Evolutionary conservation across 768 basidiomycete species (phyloP).

Genomic region (Pisolithus tinctorius): DNA sequence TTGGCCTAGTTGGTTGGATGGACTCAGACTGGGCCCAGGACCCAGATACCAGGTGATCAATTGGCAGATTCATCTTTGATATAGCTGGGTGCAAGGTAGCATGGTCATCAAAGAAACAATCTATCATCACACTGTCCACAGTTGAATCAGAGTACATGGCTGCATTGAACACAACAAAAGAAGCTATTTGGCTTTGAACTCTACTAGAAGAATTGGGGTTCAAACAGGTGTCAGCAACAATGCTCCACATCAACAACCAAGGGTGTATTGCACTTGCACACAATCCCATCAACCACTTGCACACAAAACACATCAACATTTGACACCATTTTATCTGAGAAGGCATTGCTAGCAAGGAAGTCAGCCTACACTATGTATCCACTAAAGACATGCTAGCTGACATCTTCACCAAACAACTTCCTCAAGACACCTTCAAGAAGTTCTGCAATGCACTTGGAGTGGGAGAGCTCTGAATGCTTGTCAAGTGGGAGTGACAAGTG

Average conservation of each 20-base stretch:
- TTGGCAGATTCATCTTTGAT: conserved; percentile 16
- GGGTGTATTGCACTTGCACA: not conserved
- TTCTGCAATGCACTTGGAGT: too few species aligned
- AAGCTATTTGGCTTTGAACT: too few species aligned
- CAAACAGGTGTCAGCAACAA: not conserved
- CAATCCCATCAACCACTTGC: too few species aligned
- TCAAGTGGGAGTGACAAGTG: too few species aligned
- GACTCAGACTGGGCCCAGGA: conserved; percentile 21
- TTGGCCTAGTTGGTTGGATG: not conserved
- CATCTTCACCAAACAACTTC: too few species aligned
- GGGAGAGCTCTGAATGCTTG: too few species aligned
- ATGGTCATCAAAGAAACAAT: conserved; percentile 33
- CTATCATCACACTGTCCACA: conserved; percentile 31
- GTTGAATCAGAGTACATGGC: too few species aligned
- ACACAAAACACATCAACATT: conserved; percentile 10
- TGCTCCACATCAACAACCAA: not conserved
- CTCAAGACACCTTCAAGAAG: too few species aligned
- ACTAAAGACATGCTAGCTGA: conserved; percentile 22
- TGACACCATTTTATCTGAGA: conserved; percentile 18
- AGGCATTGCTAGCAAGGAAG: conserved; percentile 5
- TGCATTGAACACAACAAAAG: too few species aligned
- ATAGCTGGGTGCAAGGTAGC: conserved; percentile 12
- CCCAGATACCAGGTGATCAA: conserved; percentile 15
- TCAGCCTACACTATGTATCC: conserved; percentile 10
- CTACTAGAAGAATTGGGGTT: not conserved